Evolutionary conservation across 306 rosid species (phyloP), one percentile per base, ranked within the genome.

Genomic region (Rosa chinensis): DNA sequence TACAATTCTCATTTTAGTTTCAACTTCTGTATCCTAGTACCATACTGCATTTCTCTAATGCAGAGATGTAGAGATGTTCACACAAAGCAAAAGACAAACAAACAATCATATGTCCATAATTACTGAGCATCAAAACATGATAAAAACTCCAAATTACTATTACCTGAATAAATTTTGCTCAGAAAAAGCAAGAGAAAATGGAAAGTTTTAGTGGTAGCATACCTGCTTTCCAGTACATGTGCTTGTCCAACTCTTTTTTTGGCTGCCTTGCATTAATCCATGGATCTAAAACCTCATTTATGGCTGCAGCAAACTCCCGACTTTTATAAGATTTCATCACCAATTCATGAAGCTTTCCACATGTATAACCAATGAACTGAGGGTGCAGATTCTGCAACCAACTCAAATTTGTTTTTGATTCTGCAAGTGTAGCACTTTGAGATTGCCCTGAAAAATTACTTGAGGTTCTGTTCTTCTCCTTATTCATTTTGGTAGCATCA

Each of bases 191-290:
- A 72, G 81, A 53, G 37, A 47, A 13, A 43, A 40, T 25, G 43
- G 47, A 76, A 55, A 40, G 56, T 56, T 17, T 78, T 28, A 75
- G 59, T 32, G 44, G 79, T 64, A 52, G 49, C 70, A 68, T 90
- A 93, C 98, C 99, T 85, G 92, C 88, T 87, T 90, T 96, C 94
- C 98, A 92, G 84, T 85, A 90, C 56, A 85, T 62, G 75, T 84
- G 92, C 85, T 91, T 93, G 84, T 95, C 99, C 16, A 79, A 75
- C 84, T 96, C 99, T 86, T 93, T 93, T 89, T 93, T 96, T 49
- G 99, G 94, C 79, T 96, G 99, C 81, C 88, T 91, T 72, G 93
- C 93, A 84, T 88, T 96, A 82, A 96, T 91, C 99, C 99, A 96
- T 45, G 99, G 98, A 84, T 96, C 98, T 80, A 96, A 89, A 80